These are phyloP conservation scores for Brasilioporus rufonigricans DNA, from an alignment of 768 basidiomycete genomes.

Conservation along the genomic window DNA sequence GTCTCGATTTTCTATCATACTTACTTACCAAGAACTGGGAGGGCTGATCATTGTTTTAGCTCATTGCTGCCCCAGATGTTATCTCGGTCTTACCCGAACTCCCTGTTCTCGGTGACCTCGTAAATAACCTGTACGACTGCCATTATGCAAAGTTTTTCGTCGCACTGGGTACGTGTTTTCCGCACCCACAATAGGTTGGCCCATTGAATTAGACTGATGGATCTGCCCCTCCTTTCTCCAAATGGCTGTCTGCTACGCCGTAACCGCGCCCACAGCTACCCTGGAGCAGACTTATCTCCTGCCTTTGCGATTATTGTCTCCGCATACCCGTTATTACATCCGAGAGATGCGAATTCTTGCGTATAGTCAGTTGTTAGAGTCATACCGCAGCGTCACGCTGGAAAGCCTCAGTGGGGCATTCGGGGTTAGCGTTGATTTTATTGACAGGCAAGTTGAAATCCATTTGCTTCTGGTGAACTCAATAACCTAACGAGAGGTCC, in stretches of 20 bases:
- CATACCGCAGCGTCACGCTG: constrained; percentile 85
- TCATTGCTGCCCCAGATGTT: constrained; percentile 86
- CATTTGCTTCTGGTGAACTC: constrained; percentile 1
- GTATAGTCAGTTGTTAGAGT: constrained; percentile 89
- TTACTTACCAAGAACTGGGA: background rate
- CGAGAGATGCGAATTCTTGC: constrained; percentile 96
- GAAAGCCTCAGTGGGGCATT: constrained; percentile 84
- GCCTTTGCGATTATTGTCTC: constrained; percentile 82
- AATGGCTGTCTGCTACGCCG: background rate
- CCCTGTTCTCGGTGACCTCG: constrained; percentile 77
- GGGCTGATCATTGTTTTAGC: constrained; percentile 40
- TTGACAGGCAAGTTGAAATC: constrained; percentile 65
- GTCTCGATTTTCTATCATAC: constrained; percentile 40
- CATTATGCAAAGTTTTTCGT: constrained; percentile 95
- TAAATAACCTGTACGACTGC: constrained; percentile 86
- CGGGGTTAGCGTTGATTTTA: constrained; percentile 83
- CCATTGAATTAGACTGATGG: constrained; percentile 5
- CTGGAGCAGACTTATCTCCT: constrained; percentile 86
- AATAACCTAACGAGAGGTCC: constrained; percentile 1
- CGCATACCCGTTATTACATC: constrained; percentile 86
- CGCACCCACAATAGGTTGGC: background rate
- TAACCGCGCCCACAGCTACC: constrained; percentile 50
- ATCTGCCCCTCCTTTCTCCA: constrained; percentile 1
- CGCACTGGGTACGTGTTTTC: constrained; percentile 62
- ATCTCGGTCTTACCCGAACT: constrained; percentile 79